Evolutionary conservation across 202 grass and related monocot species (phyloP).

Genomic region (Schoenoplectus triqueter): DNA sequence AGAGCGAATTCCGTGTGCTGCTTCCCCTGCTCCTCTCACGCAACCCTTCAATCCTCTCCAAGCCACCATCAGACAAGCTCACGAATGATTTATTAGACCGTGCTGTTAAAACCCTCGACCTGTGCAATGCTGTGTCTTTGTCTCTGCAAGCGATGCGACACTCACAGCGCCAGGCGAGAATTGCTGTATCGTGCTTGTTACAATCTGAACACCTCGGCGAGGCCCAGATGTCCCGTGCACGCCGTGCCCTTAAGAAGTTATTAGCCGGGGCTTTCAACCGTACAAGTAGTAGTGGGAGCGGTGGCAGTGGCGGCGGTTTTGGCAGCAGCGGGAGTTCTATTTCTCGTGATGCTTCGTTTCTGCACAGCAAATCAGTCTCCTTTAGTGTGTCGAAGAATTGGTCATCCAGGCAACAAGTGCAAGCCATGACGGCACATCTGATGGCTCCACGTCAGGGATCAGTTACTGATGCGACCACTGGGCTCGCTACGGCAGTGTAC

Average conservation of each 20-base stretch:
- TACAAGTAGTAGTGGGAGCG: slow-evolving; percentile 17
- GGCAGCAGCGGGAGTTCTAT: not conserved
- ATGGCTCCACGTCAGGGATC: slow-evolving; percentile 32
- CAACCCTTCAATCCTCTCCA: slow-evolving; percentile 47
- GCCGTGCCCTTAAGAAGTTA: slow-evolving; percentile 66
- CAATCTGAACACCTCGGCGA: slow-evolving; percentile 20
- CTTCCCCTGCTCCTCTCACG: slow-evolving; percentile 40
- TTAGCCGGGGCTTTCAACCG: slow-evolving; percentile 28
- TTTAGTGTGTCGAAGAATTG: slow-evolving; percentile 78
- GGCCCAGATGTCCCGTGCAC: slow-evolving; percentile 66
- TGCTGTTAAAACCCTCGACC: slow-evolving; percentile 72
- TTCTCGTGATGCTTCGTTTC: slow-evolving; percentile 18
- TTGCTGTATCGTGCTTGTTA: slow-evolving; percentile 66
- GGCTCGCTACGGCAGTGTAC: slow-evolving; percentile 69
- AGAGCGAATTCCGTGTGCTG: slow-evolving; percentile 57
- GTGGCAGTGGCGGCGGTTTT: not conserved
- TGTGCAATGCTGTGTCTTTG: slow-evolving; percentile 76
- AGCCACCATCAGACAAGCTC: slow-evolving; percentile 64
- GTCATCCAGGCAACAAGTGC: slow-evolving; percentile 55
- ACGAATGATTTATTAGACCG: slow-evolving; percentile 76
- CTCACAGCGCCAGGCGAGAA: slow-evolving; percentile 64
- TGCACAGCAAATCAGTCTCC: slow-evolving; percentile 47
- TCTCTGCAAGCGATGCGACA: slow-evolving; percentile 66
- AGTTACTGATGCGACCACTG: slow-evolving; percentile 33
- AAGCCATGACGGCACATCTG: slow-evolving; percentile 70